phyloP scores from a whole-genome alignment of 495 filamentous ascomycete genomes.

The Astrothelium subdiscretum region DNA sequence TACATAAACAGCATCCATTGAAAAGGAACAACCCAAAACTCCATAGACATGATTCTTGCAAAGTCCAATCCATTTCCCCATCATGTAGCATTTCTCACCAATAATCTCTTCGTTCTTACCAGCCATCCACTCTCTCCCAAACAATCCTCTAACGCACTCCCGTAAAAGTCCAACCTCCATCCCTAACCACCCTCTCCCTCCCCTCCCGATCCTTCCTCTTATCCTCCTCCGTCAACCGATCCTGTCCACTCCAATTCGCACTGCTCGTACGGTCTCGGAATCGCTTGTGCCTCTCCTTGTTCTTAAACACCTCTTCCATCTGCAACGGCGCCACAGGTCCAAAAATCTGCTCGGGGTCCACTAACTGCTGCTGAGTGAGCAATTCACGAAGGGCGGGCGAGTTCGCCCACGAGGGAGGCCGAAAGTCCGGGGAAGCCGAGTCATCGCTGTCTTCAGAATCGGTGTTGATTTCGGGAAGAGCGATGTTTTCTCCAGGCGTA shows the following conservation, averaged over 20 bases:
- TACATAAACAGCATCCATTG: not conserved
- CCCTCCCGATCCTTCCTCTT: slow-evolving; percentile 69
- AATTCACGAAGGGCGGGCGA: slow-evolving; percentile 61
- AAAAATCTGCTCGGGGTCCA: slow-evolving; percentile 81
- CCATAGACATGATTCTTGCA: not conserved
- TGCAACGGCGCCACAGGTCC: slow-evolving; percentile 74
- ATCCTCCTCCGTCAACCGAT: slow-evolving; percentile 82
- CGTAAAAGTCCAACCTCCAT: slow-evolving; percentile 63
- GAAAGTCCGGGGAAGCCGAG: slow-evolving; percentile 44
- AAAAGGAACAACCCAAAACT: not conserved
- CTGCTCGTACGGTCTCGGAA: slow-evolving; percentile 83
- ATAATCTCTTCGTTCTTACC: not conserved
- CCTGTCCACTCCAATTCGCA: slow-evolving; percentile 83
- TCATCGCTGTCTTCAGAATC: slow-evolving; percentile 78
- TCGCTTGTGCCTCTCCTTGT: slow-evolving; percentile 66
- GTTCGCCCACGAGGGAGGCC: slow-evolving; percentile 70
- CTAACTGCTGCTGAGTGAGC: slow-evolving; percentile 62
- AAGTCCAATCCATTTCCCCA: not conserved
- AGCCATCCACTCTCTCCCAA: not conserved
- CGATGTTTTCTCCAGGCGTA: slow-evolving; percentile 67
- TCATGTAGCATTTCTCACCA: not conserved
- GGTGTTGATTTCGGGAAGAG: slow-evolving; percentile 78
- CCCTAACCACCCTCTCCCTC: slow-evolving; percentile 63
- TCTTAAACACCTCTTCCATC: slow-evolving; percentile 91
- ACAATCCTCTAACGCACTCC: slow-evolving; percentile 22